phyloP scores from a whole-genome alignment of 148 eudicot species.

The Rheum nobile region DNA sequence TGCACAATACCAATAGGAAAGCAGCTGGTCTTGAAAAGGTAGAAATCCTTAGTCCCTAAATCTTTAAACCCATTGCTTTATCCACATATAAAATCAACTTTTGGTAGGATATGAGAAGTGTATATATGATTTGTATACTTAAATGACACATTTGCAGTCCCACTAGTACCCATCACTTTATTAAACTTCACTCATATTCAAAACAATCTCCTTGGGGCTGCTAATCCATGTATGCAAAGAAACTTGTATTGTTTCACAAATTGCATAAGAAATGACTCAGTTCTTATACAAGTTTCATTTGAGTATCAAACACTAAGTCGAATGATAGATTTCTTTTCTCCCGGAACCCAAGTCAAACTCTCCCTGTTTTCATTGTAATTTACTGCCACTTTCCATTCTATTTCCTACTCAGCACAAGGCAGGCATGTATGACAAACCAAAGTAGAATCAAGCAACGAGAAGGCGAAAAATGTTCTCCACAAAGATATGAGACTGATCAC shows the following conservation, averaged over 20 bases:
- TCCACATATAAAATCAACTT: not conserved
- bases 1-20: not conserved
- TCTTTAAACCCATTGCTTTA: not conserved
- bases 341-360: not conserved
- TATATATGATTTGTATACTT: too few relatives aligned
- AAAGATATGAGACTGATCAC: constrained; percentile 1
- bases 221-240: not conserved
- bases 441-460: not conserved
- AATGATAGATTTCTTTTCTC: too few relatives aligned
- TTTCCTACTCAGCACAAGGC: not conserved
- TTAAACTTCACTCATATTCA: not conserved
- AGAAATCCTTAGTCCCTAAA: not conserved
- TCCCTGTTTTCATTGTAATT: not conserved
- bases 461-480: not conserved
- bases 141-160: too few relatives aligned
- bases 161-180: not conserved
- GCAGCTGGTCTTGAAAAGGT: not conserved
- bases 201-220: not conserved
- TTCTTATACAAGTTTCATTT: too few relatives aligned
- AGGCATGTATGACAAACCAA: not conserved
- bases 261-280: not conserved
- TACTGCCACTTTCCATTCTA: not conserved
- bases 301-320: not conserved
- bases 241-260: not conserved
- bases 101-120: not conserved